Conservation (phyloP, 73 alveolate species). For the Paramecium pentaurelia region DNA sequence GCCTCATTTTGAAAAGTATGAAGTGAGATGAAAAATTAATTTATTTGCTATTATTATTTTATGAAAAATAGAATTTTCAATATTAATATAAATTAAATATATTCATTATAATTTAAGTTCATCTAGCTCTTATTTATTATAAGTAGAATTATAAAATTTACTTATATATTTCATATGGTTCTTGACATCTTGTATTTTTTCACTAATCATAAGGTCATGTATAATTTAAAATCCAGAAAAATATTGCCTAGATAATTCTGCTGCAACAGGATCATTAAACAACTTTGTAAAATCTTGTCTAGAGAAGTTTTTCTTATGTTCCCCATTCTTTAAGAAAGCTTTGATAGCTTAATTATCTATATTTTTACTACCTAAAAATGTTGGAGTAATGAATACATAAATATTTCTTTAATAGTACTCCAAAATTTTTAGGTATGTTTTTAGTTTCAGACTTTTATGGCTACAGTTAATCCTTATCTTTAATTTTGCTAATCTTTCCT, state of each 20-base stretch:
- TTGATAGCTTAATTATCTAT: not conserved
- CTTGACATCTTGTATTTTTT: constrained; percentile 40
- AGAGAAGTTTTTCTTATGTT: constrained; percentile 10
- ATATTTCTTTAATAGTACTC: constrained; percentile 23
- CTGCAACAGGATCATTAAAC: constrained; percentile 2
- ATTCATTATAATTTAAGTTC: constrained; percentile 36
- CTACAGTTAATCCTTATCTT: not conserved
- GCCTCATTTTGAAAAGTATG: not conserved
- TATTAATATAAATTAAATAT: not conserved
- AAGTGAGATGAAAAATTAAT: not conserved
- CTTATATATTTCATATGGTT: constrained; percentile 37
- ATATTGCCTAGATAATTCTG: not conserved
- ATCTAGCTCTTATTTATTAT: not conserved
- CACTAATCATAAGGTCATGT: constrained; percentile 23
- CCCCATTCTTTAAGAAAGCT: constrained; percentile 42
- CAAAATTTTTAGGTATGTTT: constrained; percentile 43
- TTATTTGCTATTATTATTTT: not conserved
- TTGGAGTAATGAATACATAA: not conserved
- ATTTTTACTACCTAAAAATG: not conserved
- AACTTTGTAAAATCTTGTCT: constrained; percentile 40
- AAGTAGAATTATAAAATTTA: constrained; percentile 35
- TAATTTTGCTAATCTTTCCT: not conserved
- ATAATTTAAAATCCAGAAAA: constrained; percentile 35
- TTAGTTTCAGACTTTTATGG: constrained; percentile 14
- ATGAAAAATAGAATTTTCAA: not conserved